Percentiles rank a stretch among this genome's conserved stretches.
These are phyloP conservation scores for Combretum micranthum DNA, from an alignment of 345 rosid species.

Conservation along the genomic window DNA sequence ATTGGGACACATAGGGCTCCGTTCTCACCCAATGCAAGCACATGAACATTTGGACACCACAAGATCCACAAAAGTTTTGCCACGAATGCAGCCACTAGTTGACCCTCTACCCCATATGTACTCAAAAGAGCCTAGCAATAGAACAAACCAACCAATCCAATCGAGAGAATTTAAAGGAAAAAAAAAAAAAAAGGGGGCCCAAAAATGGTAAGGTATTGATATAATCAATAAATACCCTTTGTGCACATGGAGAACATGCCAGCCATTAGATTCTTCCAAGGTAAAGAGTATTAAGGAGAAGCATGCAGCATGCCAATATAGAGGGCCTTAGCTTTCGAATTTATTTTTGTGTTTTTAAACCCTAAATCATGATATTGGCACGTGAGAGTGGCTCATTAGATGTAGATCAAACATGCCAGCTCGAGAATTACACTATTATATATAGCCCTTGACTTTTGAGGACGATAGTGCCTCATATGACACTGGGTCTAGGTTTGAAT, in stretches of 20 bases:
- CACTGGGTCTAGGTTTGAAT: too few species aligned
- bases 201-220: neutral
- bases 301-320: constrained; percentile 2
- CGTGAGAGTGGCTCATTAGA: too few species aligned
- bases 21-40: constrained; percentile 1
- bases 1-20: neutral
- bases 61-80: neutral
- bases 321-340: constrained; percentile 9
- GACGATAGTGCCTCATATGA: too few species aligned
- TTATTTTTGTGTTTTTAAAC: neutral
- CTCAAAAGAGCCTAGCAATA: constrained; percentile 6
- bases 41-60: constrained; percentile 8
- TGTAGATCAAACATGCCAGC: too few species aligned
- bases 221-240: neutral
- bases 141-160: neutral
- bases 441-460: too few species aligned
- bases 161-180: neutral
- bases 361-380: too few species aligned
- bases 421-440: too few species aligned
- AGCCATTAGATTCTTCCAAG: constrained; percentile 5
- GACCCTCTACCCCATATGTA: constrained; percentile 10
- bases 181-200: neutral
- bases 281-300: neutral
- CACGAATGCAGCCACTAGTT: constrained; percentile 13
- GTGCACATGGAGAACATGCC: constrained; percentile 26